Evolutionary conservation across 352 stramenopile species (phyloP), one percentile per base, ranked within the genome.

Genomic region (Peronospora farinosa): DNA sequence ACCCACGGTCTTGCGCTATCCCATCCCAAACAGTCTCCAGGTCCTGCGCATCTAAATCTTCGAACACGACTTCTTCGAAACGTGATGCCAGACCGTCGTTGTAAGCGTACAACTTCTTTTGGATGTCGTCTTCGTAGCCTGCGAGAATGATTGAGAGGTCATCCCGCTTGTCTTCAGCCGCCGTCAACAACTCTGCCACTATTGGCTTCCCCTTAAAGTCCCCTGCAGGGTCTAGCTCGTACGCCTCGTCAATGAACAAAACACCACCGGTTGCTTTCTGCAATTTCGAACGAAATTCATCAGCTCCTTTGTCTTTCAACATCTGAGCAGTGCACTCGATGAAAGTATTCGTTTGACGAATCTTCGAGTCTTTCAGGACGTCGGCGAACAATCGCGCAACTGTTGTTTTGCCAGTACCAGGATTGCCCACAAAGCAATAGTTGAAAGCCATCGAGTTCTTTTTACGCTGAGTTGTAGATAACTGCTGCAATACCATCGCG

Each of bases 181-280:
- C 74, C 13, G 84, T 80, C n/a, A 97, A 54, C 21, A 97, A 46
- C 42, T 95, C 78, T 4, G 92, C 88, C 13, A 95, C 78, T 19
- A 97, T 91, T 6, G 86, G 70, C 39, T 80, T 89, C 0, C 85
- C 88, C 39, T 86, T 92, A 15, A 72, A 67, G 38, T 95, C 81
- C 5, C 61, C 67, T 6, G 74, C 57, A 3, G 88, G 88, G 33
- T 97, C 84, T 32, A 97, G 47, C 27, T 93, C 78, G 48, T 97
- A 96, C 33, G 87, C 88, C 58, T 97, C 92, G 43, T 97, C 92
- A 21, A 97, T 93, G 47, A 97, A 97, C 10, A 97, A 58, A 11
- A 96, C 81, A 25, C 90, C 90, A 10, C 84, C 89, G 35, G 71
- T 72, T 0, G 83, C 75, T 5, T 61, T 54, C 28, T 79, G 30